Conservation (phyloP, 148 eudicot genomes). For the Selenicereus undatus region DNA sequence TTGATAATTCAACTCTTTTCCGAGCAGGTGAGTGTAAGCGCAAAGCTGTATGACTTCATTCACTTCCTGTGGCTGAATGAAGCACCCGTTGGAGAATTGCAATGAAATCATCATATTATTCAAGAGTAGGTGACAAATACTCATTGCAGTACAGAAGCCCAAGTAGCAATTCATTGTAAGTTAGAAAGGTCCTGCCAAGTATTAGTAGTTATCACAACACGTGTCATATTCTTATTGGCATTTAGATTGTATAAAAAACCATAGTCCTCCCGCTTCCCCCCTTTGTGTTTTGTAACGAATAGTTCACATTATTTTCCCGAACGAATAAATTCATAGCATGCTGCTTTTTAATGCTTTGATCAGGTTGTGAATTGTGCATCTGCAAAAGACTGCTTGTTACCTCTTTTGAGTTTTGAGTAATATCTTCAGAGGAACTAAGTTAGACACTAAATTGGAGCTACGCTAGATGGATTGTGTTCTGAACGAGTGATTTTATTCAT, state of each 20-base stretch:
- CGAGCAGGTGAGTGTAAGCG: slow-evolving; percentile 72
- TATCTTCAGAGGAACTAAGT: too few relatives aligned
- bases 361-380: background rate
- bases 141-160: slow-evolving; percentile 4
- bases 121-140: background rate
- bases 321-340: background rate
- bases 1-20: background rate
- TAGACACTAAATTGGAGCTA: too few relatives aligned
- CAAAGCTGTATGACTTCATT: slow-evolving; percentile 64
- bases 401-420: too few relatives aligned
- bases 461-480: too few relatives aligned
- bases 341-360: background rate
- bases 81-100: slow-evolving; percentile 87
- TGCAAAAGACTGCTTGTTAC: too few relatives aligned
- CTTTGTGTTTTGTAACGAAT: background rate
- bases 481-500: too few relatives aligned
- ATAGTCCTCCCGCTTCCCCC: background rate
- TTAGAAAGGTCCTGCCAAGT: background rate
- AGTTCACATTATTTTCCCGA: background rate
- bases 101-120: slow-evolving; percentile 28
- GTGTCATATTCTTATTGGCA: background rate
- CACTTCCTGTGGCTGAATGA: slow-evolving; percentile 84
- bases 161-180: background rate
- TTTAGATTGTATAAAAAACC: slow-evolving; percentile 10
- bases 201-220: background rate